A percentile compares a stretch with the other conserved stretches of the same genome.
These are phyloP conservation scores for Nematocida homosporus DNA, from an alignment of 371 early-diverging fungal genomes.

Conservation along the genomic window DNA sequence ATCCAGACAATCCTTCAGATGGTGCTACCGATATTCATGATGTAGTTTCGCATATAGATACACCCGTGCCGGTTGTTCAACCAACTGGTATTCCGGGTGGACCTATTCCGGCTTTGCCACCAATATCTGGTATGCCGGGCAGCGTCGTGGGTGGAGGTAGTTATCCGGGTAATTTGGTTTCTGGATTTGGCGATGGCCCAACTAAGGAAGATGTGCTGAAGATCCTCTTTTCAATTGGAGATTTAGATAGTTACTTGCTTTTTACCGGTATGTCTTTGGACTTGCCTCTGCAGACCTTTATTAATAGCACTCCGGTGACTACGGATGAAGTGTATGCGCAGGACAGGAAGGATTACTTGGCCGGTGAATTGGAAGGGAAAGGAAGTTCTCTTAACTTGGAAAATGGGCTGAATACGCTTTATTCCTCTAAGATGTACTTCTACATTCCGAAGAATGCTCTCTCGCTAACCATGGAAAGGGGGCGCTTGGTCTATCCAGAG, in stretches of 20 bases:
- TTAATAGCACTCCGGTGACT: slow-evolving; percentile 45
- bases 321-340: slow-evolving; percentile 60
- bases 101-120: background rate
- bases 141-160: too few species aligned
- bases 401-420: slow-evolving; percentile 60
- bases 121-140: background rate
- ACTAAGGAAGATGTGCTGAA: slow-evolving; percentile 47
- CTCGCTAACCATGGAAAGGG: slow-evolving; percentile 56
- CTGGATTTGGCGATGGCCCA: slow-evolving; percentile 39
- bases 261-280: slow-evolving; percentile 49
- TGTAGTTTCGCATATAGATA: background rate
- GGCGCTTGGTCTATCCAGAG: slow-evolving; percentile 48
- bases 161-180: background rate
- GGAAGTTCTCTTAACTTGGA: slow-evolving; percentile 50
- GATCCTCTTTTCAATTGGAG: slow-evolving; percentile 59
- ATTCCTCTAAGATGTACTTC: slow-evolving; percentile 58
- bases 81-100: background rate
- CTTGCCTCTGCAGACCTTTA: slow-evolving; percentile 64
- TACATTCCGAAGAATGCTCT: slow-evolving; percentile 64
- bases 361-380: slow-evolving; percentile 63
- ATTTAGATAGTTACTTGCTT: slow-evolving; percentile 46
- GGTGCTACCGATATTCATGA: background rate
- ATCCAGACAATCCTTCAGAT: background rate
- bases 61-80: background rate
- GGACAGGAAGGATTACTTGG: slow-evolving; percentile 52